Percentiles rank a stretch among this genome's conserved stretches.
phyloP scores from a whole-genome alignment of 2,329 filamentous ascomycete species.

The Penicillium sp. region DNA sequence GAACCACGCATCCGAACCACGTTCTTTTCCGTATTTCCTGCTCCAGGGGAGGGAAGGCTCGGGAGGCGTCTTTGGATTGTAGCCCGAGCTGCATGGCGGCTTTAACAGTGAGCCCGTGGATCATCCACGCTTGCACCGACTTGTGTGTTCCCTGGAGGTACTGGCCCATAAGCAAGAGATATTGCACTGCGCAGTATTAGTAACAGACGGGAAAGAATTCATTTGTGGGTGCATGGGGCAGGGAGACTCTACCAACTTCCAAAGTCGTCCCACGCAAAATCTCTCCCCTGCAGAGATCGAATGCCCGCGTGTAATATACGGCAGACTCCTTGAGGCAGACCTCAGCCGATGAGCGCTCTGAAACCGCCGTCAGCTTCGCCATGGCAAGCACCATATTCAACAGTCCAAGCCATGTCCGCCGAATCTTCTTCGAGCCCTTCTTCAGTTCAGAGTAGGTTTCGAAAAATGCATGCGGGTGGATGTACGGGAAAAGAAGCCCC shows the following conservation, averaged over 20 bases:
- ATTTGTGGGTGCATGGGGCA: neutral
- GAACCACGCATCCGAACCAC: constrained; percentile 56
- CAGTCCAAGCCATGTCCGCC: constrained; percentile 38
- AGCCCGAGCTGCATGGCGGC: constrained; percentile 57
- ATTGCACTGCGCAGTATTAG: constrained; percentile 19
- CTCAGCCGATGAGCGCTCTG: neutral
- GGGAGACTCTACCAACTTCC: constrained; percentile 1
- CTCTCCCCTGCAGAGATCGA: neutral
- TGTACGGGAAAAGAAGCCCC: constrained; percentile 33
- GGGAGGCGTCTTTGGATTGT: constrained; percentile 49
- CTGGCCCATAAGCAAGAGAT: constrained; percentile 55
- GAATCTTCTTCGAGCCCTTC: constrained; percentile 29
- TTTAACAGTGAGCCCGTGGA: neutral
- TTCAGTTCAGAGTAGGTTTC: constrained; percentile 30
- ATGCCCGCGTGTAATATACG: neutral
- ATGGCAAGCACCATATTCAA: constrained; percentile 39
- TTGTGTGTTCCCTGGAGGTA: constrained; percentile 61
- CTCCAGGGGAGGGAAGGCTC: constrained; percentile 46
- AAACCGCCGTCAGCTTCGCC: constrained; percentile 10
- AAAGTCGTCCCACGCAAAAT: constrained; percentile 3
- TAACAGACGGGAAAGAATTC: neutral
- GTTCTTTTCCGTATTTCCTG: constrained; percentile 54
- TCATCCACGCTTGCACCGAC: constrained; percentile 58
- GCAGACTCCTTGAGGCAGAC: neutral
- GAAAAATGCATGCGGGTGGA: constrained; percentile 25